These are phyloP conservation scores for Cercospora canescens DNA, from an alignment of 2,329 filamentous ascomycete genomes.

Conservation along the genomic window DNA sequence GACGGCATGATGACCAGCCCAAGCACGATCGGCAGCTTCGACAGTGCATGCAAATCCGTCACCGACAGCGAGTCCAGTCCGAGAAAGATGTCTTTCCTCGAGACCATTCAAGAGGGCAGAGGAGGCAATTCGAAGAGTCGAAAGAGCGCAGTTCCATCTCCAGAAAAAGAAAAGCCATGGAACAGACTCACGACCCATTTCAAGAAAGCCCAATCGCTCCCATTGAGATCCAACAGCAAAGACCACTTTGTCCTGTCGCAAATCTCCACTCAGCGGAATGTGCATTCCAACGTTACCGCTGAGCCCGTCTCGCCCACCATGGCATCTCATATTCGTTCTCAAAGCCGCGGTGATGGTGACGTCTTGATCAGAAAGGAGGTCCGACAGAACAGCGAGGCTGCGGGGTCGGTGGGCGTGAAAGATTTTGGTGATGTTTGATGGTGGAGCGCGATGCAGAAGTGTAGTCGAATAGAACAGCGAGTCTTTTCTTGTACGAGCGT, in stretches of 20 bases:
- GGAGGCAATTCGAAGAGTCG: not conserved
- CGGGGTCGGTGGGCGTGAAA: conserved; percentile 17
- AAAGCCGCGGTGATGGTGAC: conserved; percentile 18
- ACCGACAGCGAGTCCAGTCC: conserved; percentile 21
- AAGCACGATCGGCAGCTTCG: conserved; percentile 5
- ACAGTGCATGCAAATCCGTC: conserved; percentile 12
- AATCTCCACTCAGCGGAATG: conserved; percentile 2
- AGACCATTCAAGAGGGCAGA: conserved; percentile 23
- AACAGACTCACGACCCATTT: conserved; percentile 13
- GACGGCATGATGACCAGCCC: conserved; percentile 13
- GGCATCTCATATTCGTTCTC: conserved; percentile 10
- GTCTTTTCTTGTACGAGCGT: not conserved
- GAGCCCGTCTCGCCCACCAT: conserved; percentile 22
- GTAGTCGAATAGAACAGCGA: not conserved
- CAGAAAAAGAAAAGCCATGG: conserved; percentile 5
- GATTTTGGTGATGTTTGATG: conserved; percentile 15
- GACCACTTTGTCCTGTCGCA: conserved; percentile 20
- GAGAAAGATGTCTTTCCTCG: conserved; percentile 25
- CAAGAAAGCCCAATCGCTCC: conserved; percentile 1
- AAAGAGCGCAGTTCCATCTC: not conserved
- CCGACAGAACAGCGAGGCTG: conserved; percentile 30
- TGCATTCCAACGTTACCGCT: conserved; percentile 16
- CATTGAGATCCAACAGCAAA: not conserved
- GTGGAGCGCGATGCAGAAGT: not conserved
- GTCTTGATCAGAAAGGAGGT: conserved; percentile 32